Base-by-base conservation (phyloP, 108 stramenopile genomes). In the Cyclotella baltica region DNA sequence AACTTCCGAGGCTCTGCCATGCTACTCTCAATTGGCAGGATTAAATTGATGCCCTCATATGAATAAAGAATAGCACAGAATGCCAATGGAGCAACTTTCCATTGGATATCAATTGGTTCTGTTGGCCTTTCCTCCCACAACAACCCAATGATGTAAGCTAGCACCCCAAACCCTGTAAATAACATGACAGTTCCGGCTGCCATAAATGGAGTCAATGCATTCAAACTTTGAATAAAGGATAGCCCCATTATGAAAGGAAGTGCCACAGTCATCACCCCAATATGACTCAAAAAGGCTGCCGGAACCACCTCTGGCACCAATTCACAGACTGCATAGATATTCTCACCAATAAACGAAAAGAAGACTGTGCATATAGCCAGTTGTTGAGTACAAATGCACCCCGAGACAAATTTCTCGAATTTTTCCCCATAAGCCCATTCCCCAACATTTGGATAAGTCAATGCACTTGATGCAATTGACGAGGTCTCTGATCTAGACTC, bases 301-400 rank as follows among this genome's bases (percentile, higher is more conserved):
- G 78, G 72, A 28, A 75, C 53, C 33, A 47, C 34, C 5, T 52
- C 63, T 2, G 61, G 72, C 10, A 67, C 28, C 31, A 72, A 37
- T 35, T 67, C 19, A 13, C 36, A 67, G 18, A 87, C 87, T n/a
- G 92, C 92, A 34, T 63, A 53, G 19, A 90, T 50, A 67, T 92
- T 92, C 70, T 88, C 92, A 0, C 89, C 88, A 27, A 92, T 76
- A 73, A 92, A 92, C 13, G 83, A 82, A 30, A 90, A 70, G 83
- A 89, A 92, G 43, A 92, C 92, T 31, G 92, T 92, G 65, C 92
- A 92, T 51, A 92, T 81, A 22, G 89, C 86, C 53, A 92, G 51
- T 77, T 92, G 92, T 35, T 87, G 87, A 0, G 76, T 66, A 58
- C 87, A 89, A 15, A 92, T 76, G 55, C 81, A 85, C 30, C 62